Evolutionary conservation across 331 rosid species (phyloP).

Genomic region (Malus hybrid): DNA sequence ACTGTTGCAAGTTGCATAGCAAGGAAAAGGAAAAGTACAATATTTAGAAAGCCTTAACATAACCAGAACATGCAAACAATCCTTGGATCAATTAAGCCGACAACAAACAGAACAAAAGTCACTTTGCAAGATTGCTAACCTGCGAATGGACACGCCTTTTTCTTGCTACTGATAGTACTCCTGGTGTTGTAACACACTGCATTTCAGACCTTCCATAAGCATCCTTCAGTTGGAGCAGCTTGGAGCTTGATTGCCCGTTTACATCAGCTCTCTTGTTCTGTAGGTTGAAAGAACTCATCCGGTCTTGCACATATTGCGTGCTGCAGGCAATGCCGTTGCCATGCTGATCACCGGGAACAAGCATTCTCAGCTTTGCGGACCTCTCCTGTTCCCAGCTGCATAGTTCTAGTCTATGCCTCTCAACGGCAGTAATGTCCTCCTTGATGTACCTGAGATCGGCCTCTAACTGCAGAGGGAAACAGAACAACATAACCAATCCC

Average conservation of each 20-base stretch:
- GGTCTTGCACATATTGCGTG: constrained; percentile 10
- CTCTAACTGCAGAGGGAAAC: constrained; percentile 19
- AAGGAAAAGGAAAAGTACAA: background rate
- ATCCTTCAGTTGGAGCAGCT: constrained; percentile 13
- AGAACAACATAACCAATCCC: background rate
- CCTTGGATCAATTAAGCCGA: background rate
- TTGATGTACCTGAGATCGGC: constrained; percentile 28
- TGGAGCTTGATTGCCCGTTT: constrained; percentile 11
- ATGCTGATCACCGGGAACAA: constrained; percentile 14
- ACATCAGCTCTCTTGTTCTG: constrained; percentile 13
- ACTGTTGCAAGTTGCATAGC: constrained; percentile 13
- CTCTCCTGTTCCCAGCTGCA: constrained; percentile 15
- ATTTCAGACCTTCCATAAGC: constrained; percentile 11
- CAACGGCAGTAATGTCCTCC: constrained; percentile 31
- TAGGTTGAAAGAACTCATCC: constrained; percentile 15
- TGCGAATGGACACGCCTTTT: constrained; percentile 30
- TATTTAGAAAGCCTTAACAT: background rate
- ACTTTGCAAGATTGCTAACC: constrained; percentile 10
- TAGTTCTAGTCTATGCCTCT: constrained; percentile 28
- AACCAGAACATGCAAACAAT: background rate
- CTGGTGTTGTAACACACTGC: constrained; percentile 18
- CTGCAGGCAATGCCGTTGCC: constrained; percentile 12
- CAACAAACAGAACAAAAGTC: background rate
- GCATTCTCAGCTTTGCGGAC: constrained; percentile 21
- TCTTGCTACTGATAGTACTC: constrained; percentile 7